Base-by-base conservation (phyloP, 2,329 filamentous ascomycete genomes). In the Xylariaceae sp. region DNA sequence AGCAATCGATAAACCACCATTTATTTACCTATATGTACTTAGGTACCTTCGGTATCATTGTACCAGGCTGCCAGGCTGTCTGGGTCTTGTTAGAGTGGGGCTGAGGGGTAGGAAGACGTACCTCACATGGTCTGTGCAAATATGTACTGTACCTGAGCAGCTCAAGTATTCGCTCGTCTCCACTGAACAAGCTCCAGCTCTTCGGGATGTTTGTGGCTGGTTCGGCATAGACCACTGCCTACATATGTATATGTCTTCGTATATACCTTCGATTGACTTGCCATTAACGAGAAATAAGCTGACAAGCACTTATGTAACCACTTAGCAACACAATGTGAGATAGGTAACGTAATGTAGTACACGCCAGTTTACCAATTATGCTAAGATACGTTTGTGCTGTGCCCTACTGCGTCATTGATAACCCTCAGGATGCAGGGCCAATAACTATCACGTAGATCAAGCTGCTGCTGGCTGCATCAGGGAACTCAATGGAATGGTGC, bases 401-500 rank as follows among this genome's bases (percentile, higher is more conserved):
- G 14, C 14, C 14, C 32, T 37, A 3, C 5, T 37, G n/a, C n/a
- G n/a, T n/a, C n/a, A n/a, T n/a, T n/a, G n/a, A n/a, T 16, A 16
- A 14, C 32, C 32, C 12, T 16, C 3, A 3, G 14, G 6, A 37
- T 37, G 12, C 12, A 37, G 14, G 14, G 14, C 14, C 32, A 14
- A 3, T 37, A 3, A 14, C 14, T 12, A 6, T 12, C 14, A 37
- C 6, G 6, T 26, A 26, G 23, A 9, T 26, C 23, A 26, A 26
- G 23, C 23, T 26, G 23, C 23, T 37, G 32, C 14, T 37, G 14
- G 12, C 6, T 37, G 32, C 14, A 37, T 16, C 32, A 16, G 32
- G 6, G 37, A 42, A 52, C 45, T 44, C 44, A 60, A 60, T 44
- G 54, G 65, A 61, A 62, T 41, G n/a, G 41, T 60, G 61, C 53